Percentiles rank a stretch among this genome's conserved stretches.
Evolutionary conservation across 169 alveolate species (phyloP).

Genomic region (Plasmodium relictum): DNA sequence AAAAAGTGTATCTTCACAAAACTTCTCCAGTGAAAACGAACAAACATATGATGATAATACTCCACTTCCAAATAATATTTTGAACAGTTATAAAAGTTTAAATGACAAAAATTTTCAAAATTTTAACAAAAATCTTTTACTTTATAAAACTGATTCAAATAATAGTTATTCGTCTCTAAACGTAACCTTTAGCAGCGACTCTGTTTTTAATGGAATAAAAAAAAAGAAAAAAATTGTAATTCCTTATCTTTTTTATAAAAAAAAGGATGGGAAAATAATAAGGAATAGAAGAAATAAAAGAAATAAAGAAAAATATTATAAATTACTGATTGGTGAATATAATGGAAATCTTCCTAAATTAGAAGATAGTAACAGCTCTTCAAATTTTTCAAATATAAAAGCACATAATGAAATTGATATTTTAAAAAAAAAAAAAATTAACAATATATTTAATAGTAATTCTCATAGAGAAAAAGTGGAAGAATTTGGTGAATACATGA

Average conservation of each 20-base stretch:
- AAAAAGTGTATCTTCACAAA: too few species aligned
- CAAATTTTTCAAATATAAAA: not conserved
- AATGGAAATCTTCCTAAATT: not conserved
- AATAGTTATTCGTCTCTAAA: not conserved
- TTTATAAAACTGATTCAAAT: conserved; percentile 19
- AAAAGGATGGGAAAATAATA: not conserved
- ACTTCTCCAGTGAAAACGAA: too few species aligned
- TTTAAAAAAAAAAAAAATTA: not conserved
- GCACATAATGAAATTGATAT: not conserved
- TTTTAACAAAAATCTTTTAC: conserved; percentile 17
- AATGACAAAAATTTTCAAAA: not conserved
- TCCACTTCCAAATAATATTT: too few species aligned
- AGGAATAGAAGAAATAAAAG: conserved; percentile 2
- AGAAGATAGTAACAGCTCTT: not conserved
- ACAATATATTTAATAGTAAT: not conserved
- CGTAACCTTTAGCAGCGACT: not conserved
- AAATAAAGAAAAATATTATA: conserved; percentile 24
- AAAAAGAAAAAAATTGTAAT: conserved; percentile 8
- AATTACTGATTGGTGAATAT: conserved; percentile 18
- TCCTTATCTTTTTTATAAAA: not conserved
- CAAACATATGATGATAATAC: too few species aligned
- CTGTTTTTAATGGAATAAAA: not conserved
- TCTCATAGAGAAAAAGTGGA: not conserved
- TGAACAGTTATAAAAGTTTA: not conserved
- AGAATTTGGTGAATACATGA: not conserved